Evolutionary conservation across 768 basidiomycete species (phyloP).

Genomic region (Sutorius australiensis): DNA sequence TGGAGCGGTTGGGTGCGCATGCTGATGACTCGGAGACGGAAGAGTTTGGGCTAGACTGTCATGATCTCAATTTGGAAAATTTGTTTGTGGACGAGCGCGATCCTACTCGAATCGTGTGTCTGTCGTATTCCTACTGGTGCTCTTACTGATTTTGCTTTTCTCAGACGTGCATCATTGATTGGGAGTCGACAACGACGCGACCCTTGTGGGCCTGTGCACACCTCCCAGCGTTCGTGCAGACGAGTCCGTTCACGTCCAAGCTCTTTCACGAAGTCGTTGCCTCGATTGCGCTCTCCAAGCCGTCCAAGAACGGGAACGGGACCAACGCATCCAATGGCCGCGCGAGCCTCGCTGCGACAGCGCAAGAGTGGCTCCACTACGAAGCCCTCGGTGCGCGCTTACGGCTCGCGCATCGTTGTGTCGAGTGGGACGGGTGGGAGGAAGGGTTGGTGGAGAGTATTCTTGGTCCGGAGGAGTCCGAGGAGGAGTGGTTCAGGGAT

Average conservation of each 20-base stretch:
- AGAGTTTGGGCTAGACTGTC: conserved; percentile 78
- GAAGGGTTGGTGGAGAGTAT: conserved; percentile 77
- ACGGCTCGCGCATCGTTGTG: conserved; percentile 74
- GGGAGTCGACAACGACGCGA: conserved; percentile 87
- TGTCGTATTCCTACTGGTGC: background rate
- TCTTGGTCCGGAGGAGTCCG: conserved; percentile 65
- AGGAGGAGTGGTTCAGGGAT: conserved; percentile 67
- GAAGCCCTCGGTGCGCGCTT: conserved; percentile 63
- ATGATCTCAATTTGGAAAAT: conserved; percentile 83
- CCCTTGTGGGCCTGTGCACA: conserved; percentile 86
- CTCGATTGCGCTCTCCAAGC: conserved; percentile 36
- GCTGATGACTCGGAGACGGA: conserved; percentile 37
- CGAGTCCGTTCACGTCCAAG: conserved; percentile 68
- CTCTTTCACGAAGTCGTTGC: conserved; percentile 66
- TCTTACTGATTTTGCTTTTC: background rate
- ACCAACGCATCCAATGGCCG: conserved; percentile 2
- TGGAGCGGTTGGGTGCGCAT: conserved; percentile 51
- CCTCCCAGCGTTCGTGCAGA: conserved; percentile 73
- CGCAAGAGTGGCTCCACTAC: conserved; percentile 70
- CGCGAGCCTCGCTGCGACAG: conserved; percentile 41
- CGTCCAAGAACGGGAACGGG: conserved; percentile 9
- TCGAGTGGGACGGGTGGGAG: conserved; percentile 92
- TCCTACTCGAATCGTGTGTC: conserved; percentile 64
- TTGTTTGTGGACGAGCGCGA: conserved; percentile 75
- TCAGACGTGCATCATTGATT: conserved; percentile 85